These are phyloP conservation scores for Colletotrichum phormii DNA, from an alignment of 2,329 filamentous ascomycete species.

Conservation along the genomic window DNA sequence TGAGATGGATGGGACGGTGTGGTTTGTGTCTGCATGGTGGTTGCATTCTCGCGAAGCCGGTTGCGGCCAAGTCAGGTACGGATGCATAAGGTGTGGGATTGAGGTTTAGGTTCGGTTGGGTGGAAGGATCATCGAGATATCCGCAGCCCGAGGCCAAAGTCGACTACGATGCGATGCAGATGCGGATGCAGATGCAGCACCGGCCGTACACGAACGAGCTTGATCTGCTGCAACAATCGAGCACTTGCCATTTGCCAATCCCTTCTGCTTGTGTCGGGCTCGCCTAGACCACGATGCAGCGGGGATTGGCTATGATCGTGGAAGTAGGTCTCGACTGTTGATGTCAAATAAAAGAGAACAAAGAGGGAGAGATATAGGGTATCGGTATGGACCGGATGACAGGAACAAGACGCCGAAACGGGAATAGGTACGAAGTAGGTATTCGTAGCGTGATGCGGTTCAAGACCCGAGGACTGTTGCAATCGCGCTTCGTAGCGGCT, in stretches of 20 bases:
- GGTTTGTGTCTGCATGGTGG: conserved; percentile 20
- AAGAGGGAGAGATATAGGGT: conserved; percentile 1
- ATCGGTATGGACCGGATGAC: not conserved
- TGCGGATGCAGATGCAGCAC: not conserved
- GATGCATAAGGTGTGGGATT: conserved; percentile 15
- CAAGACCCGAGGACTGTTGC: not conserved
- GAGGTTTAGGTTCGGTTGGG: not conserved
- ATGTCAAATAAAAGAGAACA: conserved; percentile 18
- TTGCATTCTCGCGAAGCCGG: conserved; percentile 22
- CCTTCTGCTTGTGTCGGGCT: not conserved
- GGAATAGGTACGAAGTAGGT: not conserved
- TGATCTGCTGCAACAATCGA: not conserved
- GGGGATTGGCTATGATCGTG: not conserved
- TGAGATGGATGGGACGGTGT: not conserved
- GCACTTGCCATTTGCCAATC: not conserved
- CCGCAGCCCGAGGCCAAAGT: not conserved
- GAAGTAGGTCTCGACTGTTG: conserved; percentile 3
- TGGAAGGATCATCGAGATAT: conserved; percentile 28
- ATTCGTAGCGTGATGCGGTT: not conserved
- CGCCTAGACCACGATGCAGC: not conserved
- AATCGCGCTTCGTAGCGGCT: conserved; percentile 13
- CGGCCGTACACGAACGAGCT: not conserved
- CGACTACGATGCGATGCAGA: conserved; percentile 1
- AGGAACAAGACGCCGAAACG: conserved; percentile 1
- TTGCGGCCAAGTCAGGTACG: conserved; percentile 32